Percentiles rank a stretch among this genome's conserved stretches.
phyloP scores from a whole-genome alignment of 208 protist species.

The Balamuthia mandrillaris region DNA sequence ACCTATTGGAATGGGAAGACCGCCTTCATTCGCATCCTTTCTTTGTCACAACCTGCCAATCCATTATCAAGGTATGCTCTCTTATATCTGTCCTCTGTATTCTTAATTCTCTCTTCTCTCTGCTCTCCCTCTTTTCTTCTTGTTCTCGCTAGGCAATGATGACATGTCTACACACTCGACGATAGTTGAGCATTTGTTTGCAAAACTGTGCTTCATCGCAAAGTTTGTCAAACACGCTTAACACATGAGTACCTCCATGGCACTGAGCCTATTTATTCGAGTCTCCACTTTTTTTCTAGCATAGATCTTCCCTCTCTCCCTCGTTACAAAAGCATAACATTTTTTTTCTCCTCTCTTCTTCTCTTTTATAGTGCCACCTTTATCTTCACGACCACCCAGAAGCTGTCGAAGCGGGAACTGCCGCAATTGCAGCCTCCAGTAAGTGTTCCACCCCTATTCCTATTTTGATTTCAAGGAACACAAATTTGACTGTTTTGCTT shows the following conservation, averaged over 20 bases:
- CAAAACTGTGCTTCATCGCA: background rate
- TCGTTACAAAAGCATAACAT: too few relatives aligned
- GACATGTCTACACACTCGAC: too few relatives aligned
- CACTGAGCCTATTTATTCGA: background rate
- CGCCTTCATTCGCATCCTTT: background rate
- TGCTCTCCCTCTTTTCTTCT: background rate
- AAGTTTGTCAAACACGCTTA: background rate
- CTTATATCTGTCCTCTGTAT: background rate
- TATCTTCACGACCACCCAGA: background rate
- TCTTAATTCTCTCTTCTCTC: background rate
- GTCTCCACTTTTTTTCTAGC: background rate
- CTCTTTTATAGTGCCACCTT: background rate
- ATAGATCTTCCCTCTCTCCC: too few relatives aligned
- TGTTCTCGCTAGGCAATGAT: background rate
- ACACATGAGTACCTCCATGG: background rate
- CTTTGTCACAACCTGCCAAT: background rate
- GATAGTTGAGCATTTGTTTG: background rate
- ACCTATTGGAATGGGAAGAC: constrained; percentile 69
- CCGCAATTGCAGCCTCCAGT: background rate
- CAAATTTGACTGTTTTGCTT: background rate
- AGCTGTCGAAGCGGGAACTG: background rate
- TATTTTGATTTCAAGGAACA: background rate
- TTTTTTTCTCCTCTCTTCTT: background rate
- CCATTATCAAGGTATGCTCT: background rate
- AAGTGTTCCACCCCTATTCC: background rate